A percentile compares a stretch with the other conserved stretches of the same genome.
phyloP scores from a whole-genome alignment of 345 rosid genomes.

The Dovyalis caffra region DNA sequence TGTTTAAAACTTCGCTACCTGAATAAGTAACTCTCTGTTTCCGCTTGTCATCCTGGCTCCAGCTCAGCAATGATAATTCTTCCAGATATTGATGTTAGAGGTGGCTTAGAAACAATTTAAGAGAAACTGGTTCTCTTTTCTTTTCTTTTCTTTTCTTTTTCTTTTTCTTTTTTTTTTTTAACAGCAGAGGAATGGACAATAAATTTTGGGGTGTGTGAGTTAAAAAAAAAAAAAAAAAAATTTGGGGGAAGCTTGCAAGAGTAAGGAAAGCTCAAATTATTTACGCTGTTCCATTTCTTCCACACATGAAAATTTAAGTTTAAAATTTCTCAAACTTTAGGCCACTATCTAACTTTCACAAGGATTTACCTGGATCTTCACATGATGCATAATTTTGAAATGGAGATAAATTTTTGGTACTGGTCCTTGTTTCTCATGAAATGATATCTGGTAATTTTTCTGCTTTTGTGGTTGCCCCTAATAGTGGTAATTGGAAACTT shows the following conservation, averaged over 20 bases:
- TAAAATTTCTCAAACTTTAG: neutral
- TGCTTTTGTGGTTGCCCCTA: neutral
- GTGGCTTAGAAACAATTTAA: neutral
- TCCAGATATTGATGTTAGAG: neutral
- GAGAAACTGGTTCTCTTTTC: neutral
- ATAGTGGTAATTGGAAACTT: neutral
- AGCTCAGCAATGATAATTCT: neutral
- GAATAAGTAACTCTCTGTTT: neutral
- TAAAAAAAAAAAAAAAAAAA: too few relatives aligned
- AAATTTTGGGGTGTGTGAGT: too few relatives aligned
- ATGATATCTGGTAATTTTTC: neutral
- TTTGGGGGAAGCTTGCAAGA: neutral
- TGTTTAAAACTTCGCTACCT: neutral
- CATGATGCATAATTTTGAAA: neutral
- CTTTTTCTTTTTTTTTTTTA: neutral
- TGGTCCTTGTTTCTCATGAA: neutral
- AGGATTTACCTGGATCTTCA: neutral
- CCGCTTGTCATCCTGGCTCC: neutral
- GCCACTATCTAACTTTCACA: neutral
- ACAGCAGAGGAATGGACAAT: neutral
- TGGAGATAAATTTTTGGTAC: neutral
- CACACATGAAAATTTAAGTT: neutral
- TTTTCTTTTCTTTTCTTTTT: neutral
- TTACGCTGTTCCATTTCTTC: neutral
- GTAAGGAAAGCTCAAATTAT: neutral